Base-by-base conservation (phyloP, 2,329 filamentous ascomycete genomes). In the Colletotrichum nymphaeae region DNA sequence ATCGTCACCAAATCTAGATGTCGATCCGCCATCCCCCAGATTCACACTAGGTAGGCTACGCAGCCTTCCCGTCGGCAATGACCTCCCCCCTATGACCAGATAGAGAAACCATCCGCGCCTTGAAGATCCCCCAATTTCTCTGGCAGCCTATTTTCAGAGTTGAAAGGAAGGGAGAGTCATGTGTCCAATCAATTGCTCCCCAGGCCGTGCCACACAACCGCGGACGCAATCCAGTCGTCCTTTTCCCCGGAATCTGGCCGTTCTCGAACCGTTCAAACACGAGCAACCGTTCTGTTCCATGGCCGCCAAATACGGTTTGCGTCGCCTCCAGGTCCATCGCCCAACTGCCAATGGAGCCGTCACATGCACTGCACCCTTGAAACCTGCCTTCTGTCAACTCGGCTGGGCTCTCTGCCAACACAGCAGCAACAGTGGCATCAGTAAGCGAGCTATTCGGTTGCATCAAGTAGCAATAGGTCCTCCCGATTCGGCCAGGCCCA, bases 361-460 rank as follows among this genome's bases (percentile, higher is more conserved):
- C 67, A 65, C 67, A 73, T 55, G 32, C 55, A 64, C 59, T 53
- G 46, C 32, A 49, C 37, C 56, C n/a, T 52, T 69, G 60, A 73
- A 73, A 70, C 70, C 42, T 12, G 42, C 42, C 24, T 46, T 46
- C 35, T 24, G 58, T 63, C 28, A 62, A 8, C 22, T 60, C 30
- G 37, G 14, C 32, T 24, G 56, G 42, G n/a, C 11, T 24, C 22
- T 24, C 55, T 70, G 70, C 60, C 71, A 70, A 62, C 71, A 55
- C 60, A 73, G 67, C 60, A 71, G 26, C 35, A 58, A 8, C 55
- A 26, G 22, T 12, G 37, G 26, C 46, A 30, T 49, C 46, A 53
- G 49, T 63, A 57, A 42, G 65, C 57, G 46, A 68, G 65, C 49
- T 52, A 56, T 46, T 63, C 63, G 65, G 68, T 37, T 53, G 49